Base-by-base conservation (phyloP, 768 basidiomycete genomes). In the Collybia nuda region DNA sequence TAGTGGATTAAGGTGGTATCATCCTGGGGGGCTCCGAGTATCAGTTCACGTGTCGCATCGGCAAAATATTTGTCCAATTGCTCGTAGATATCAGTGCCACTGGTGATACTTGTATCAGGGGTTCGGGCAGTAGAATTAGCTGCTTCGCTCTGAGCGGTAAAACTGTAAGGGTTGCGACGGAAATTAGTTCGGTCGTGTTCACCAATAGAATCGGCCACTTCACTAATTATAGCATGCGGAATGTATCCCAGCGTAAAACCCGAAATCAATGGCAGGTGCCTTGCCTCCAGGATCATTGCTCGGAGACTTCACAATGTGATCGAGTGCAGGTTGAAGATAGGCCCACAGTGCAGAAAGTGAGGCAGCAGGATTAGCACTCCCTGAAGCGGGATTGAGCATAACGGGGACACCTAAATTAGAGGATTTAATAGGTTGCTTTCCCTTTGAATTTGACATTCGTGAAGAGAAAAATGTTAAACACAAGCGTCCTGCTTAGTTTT, bases 211-310 rank as follows among this genome's bases (percentile, higher is more conserved):
- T 57, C 12, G 32, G 38, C 56, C 51, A 53, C 72, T 75, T 71
- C 74, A 84, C 79, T 88, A 90, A 71, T 89, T 88, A 74, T 90
- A 90, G 49, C 83, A 82, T n/a, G 87, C 85, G 17, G 88, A 87
- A 66, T 90, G 86, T 36, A 90, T 84, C 51, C 86, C 86, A 63
- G 86, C 81, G 61, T 89, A 87, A 56, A 87, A 86, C 22, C 70
- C 77, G 49, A 86, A 76, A 56, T 88, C 88, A 57, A 90, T 82
- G 11, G 84, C 71, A 29, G 88, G 88, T 5, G 85, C 81, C 62
- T 85, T 88, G 44, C 71, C 70, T 55, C 72, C 67, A 44, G 72
- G 56, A 55, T 76, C 72, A 61, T 85, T 83, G 24, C 80, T 78
- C 23, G 86, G 78, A n/a, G 80, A 80, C 56, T 84, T 84, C 51